Percentiles rank a stretch among this genome's conserved stretches.
These are phyloP conservation scores for Cryptomeria japonica DNA, from an alignment of 75 land plant species.

Conservation along the genomic window DNA sequence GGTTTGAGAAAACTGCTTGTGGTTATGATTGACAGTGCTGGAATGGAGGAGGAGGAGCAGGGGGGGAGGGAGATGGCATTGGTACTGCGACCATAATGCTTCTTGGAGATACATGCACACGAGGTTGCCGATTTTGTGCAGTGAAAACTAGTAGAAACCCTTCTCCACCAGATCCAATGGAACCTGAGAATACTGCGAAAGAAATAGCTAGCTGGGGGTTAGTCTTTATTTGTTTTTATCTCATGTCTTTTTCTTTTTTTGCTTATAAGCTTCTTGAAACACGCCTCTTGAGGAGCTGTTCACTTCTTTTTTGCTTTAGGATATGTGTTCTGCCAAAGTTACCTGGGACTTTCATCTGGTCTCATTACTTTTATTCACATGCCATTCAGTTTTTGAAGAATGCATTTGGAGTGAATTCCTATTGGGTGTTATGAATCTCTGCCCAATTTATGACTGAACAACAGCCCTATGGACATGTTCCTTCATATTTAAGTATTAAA, in stretches of 20 bases:
- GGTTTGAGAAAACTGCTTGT: background rate
- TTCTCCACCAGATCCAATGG: slow-evolving; percentile 91
- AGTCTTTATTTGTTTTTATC: slow-evolving; percentile 6
- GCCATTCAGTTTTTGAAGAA: background rate
- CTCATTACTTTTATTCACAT: background rate
- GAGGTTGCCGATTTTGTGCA: slow-evolving; percentile 96
- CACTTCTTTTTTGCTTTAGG: slow-evolving; percentile 4
- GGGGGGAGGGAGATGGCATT: slow-evolving; percentile 79
- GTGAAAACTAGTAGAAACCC: slow-evolving; percentile 93
- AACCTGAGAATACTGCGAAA: slow-evolving; percentile 90
- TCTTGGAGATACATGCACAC: slow-evolving; percentile 93
- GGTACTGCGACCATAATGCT: slow-evolving; percentile 98
- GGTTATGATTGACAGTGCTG: slow-evolving; percentile 61
- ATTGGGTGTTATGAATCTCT: background rate
- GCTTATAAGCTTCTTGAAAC: background rate
- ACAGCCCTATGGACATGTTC: background rate
- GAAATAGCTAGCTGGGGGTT: slow-evolving; percentile 99
- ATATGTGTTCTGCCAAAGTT: background rate
- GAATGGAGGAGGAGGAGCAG: slow-evolving; percentile 80
- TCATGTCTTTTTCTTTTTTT: background rate
- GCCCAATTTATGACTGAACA: background rate
- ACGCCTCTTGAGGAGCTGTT: background rate
- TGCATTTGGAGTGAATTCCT: background rate
- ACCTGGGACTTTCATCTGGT: background rate
- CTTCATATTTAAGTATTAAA: background rate